Evolutionary conservation across 768 basidiomycete genomes (phyloP), one percentile per base, ranked within the genome.

Genomic region (Lyophyllum semitale): DNA sequence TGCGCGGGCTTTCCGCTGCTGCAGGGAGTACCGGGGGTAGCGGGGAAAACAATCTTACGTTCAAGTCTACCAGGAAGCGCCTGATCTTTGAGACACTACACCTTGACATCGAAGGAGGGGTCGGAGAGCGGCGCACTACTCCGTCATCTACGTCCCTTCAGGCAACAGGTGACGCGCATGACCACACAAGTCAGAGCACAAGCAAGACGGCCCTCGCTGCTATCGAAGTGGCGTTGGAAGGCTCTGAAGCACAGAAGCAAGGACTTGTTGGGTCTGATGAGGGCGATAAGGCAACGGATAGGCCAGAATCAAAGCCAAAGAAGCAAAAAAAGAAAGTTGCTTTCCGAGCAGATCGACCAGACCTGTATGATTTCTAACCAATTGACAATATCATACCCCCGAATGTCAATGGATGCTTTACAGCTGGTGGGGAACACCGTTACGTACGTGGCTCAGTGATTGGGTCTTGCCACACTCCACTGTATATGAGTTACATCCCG

Each of bases 41-140:
- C n/a, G 91, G 95, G 8, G 95, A 98, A 69, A 98, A 98, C 72
- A 98, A 98, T 64, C 79, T 99, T 8, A 94, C 90, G 12, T 99
- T 98, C 80, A 91, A 88, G 68, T 90, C 92, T 65, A 97, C 88
- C 64, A 78, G 95, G 62, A 93, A 91, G 67, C 77, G 93, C 47
- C 78, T 98, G 53, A 74, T 95, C 20, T 84, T 98, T 62, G 96
- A 98, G 74, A 98, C 94, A 23, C 75, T 98, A 55, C 93, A 96
- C 71, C 76, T 96, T 23, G 88, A 90, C 67, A 75, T 91, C 33
- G 91, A 95, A 68, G 89, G 93, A n/a, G 90, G 93, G 15, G 84
- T 93, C 25, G 77, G 82, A 12, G 90, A 91, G 67, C 77, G 91
- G 46, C 81, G 87, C 58, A 92, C 89, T 9, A 83, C 74, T 5